These are phyloP conservation scores for Rugonectria rugulosa DNA, from an alignment of 2,329 filamentous ascomycete species.

Conservation along the genomic window DNA sequence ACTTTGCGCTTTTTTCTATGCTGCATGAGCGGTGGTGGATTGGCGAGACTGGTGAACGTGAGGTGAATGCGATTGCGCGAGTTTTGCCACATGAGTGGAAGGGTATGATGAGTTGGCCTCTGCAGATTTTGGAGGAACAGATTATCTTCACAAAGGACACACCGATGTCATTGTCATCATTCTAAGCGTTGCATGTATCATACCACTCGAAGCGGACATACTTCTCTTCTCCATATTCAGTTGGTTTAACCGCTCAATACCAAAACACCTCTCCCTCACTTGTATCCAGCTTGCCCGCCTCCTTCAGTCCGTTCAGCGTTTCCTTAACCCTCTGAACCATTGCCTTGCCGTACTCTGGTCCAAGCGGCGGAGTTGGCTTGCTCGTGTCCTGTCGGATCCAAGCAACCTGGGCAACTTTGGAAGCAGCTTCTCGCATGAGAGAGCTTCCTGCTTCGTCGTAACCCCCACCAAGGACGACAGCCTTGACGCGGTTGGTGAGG, in stretches of 20 bases:
- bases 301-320: conserved; percentile 26
- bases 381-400: conserved; percentile 37
- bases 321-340: conserved; percentile 37
- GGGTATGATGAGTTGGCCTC: conserved; percentile 14
- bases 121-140: conserved; percentile 15
- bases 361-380: conserved; percentile 33
- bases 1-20: conserved; percentile 17
- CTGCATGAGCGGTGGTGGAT: conserved; percentile 14
- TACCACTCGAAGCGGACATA: no score
- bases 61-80: conserved; percentile 4
- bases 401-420: conserved; percentile 9
- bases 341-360: conserved; percentile 38
- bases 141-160: conserved; percentile 14
- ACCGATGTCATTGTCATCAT: no score
- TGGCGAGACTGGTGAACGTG: conserved; percentile 1
- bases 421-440: conserved; percentile 22
- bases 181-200: no score
- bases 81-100: conserved; percentile 9
- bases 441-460: conserved; percentile 20
- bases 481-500: conserved; percentile 4
- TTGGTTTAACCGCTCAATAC: conserved; percentile 2
- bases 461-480: conserved; percentile 34
- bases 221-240: no score
- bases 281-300: conserved; percentile 33
- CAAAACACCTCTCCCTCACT: conserved; percentile 1